Percentiles rank a stretch among this genome's conserved stretches.
phyloP scores from a whole-genome alignment of 805 yeast genomes.

The Candida railenensis region DNA sequence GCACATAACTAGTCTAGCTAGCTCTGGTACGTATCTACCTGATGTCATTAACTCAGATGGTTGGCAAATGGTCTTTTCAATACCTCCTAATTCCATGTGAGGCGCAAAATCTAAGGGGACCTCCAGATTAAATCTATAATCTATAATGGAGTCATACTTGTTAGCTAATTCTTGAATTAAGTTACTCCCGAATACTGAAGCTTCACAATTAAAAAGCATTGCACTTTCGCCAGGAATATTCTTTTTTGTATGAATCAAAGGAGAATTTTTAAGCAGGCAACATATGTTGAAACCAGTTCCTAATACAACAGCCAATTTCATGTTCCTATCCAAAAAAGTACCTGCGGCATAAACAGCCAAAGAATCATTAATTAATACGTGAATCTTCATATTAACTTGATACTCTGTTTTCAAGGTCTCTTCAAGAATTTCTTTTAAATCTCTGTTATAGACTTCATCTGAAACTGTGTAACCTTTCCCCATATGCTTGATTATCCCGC shows the following conservation, averaged over 20 bases:
- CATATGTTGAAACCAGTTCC: conserved; percentile 71
- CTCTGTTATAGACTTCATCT: conserved; percentile 39
- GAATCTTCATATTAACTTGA: conserved; percentile 33
- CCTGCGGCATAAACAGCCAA: conserved; percentile 65
- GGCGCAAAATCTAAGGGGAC: conserved; percentile 17
- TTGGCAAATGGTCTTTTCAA: conserved; percentile 39
- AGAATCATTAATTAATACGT: conserved; percentile 59
- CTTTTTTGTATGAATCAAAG: conserved; percentile 17
- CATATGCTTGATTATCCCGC: conserved; percentile 48
- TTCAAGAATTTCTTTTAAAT: conserved; percentile 44
- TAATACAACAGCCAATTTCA: conserved; percentile 54
- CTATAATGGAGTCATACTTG: conserved; percentile 40
- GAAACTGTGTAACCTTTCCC: conserved; percentile 61
- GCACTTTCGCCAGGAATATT: conserved; percentile 12
- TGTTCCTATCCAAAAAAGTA: conserved; percentile 30
- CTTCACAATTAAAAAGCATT: conserved; percentile 48
- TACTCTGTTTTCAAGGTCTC: conserved; percentile 20
- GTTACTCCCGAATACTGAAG: conserved; percentile 52
- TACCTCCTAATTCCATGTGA: conserved; percentile 26
- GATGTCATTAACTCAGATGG: conserved; percentile 56
- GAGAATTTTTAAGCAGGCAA: conserved; percentile 28
- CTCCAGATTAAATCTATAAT: conserved; percentile 25
- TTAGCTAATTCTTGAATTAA: conserved; percentile 27
- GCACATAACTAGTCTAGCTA: conserved; percentile 42
- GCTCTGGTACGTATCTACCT: conserved; percentile 58